Conservation (phyloP, 2,329 filamentous ascomycete genomes). For the Alternaria conjuncta region DNA sequence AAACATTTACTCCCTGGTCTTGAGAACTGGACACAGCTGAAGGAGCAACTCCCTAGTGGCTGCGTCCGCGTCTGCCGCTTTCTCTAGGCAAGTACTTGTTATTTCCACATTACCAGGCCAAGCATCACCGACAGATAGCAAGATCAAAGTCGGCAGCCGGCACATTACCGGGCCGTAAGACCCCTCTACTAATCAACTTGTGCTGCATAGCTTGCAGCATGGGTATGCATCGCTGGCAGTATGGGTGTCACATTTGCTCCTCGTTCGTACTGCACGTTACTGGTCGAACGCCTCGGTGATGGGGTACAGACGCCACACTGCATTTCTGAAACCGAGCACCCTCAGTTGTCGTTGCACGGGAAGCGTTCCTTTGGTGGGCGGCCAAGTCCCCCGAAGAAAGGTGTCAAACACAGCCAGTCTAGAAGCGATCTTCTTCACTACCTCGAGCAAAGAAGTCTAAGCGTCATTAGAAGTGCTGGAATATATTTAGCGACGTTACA, state of each 20-base stretch:
- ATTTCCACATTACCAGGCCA: background rate
- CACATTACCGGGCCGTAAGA: background rate
- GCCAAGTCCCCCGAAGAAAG: background rate
- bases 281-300: background rate
- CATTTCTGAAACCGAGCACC: background rate
- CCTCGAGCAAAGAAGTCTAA: constrained; percentile 2
- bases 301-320: background rate
- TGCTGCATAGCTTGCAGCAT: background rate
- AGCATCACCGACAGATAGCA: background rate
- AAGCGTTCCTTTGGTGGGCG: background rate
- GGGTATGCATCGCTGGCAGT: background rate
- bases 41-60: background rate
- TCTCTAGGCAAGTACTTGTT: background rate
- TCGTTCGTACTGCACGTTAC: background rate
- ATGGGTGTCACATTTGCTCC: background rate
- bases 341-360: background rate
- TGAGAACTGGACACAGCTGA: background rate
- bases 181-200: background rate
- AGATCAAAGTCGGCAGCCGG: background rate
- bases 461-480: constrained; percentile 18
- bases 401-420: background rate
- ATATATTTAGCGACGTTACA: constrained; percentile 11
- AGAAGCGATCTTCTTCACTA: background rate
- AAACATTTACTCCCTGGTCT: constrained; percentile 2
- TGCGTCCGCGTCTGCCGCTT: background rate